Evolutionary conservation across 2,329 filamentous ascomycete species (phyloP), one percentile per base, ranked within the genome.

Genomic region (Whalleya microplaca): DNA sequence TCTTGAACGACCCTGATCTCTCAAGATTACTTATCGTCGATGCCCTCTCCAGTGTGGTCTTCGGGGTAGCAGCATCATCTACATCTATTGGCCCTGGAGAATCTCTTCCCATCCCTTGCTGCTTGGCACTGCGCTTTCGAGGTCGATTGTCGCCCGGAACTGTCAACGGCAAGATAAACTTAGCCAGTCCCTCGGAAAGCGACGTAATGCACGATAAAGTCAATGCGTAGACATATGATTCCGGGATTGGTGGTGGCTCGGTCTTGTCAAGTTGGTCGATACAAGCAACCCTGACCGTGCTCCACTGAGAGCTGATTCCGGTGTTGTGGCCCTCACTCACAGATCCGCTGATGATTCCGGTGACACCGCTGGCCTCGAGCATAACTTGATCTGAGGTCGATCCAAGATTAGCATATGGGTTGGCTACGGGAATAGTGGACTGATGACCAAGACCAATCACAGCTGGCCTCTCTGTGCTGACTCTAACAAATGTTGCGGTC

Each of bases 231-330:
- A 96, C 83, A 68, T 99, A 99, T 0, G 95, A 96, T 59, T 97
- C 94, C 0, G 95, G 95, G 20, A 96, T 84, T 0, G 79, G 66
- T 3, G 94, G 92, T 0, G 94, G 84, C 46, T 96, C 93, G 0
- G 86, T 84, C 72, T 98, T 99, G 75, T 99, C 95, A 19, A 98
- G 84, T 62, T 96, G 91, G 66, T 99, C 95, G 59, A 98, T 91
- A 69, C 92, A 96, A 4, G 92, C 89, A 10, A 92, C 89, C 48
- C 92, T 85, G 59, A 96, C 84, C 12, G 88, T 84, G 72, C 95
- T 99, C 92, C 92, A 98, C 68, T 96, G 90, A 2, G 84, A 86
- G 73, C 92, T 96, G 68, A 99, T 93, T 8, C 92, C 92, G 0
- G 85, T 86, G 61, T 83, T 89, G 21, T 83, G 80, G 21, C 88